Evolutionary conservation across 306 rosid species (phyloP), one percentile per base, ranked within the genome.

Genomic region (Prunus campanulata): DNA sequence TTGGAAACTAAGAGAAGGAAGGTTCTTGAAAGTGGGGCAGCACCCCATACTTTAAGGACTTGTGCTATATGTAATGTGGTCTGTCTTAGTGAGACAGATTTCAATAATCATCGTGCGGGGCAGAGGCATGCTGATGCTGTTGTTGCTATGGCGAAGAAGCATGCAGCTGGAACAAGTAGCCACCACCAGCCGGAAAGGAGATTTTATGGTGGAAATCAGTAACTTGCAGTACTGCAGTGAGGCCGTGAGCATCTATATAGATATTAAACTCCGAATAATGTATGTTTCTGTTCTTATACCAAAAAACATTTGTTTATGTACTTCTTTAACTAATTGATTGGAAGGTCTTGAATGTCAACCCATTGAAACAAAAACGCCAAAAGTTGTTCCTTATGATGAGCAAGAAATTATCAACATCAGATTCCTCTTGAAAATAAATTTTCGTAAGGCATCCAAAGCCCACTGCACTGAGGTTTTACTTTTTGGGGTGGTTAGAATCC

Each of bases 1-100:
- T 75, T 82, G 76, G 82, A 84, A 79, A 74, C 65, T 44, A 84
- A 84, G 90, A 87, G 70, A 54, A 47, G 63, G 79, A 82, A 80
- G 82, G 82, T 87, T 74, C 83, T 87, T 63, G 83, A 82, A 30
- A 81, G 88, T 6, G 90, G 90, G 54, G 90, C 78, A 22, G 79
- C 88, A 11, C 83, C 82, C 22, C 81, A 62, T 15, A 72, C 78
- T 52, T 80, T 87, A 55, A 82, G 78, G 83, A 72, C 73, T 0
- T 87, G 85, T 70, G 35, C 48, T 11, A 20, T 77, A 42, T 87
- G 90, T 82, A 87, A 82, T 61, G 90, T 87, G 73, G 80, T 87
- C 3, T 84, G 86, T 82, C 85, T 82, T 71, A 84, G 86, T 69
- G 83, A 57, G 42, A 74, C 76, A 1, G 90, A 84, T 49, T 87